Conservation (phyloP, 1,284 basidiomycete genomes). For the Tilletia horrida region DNA sequence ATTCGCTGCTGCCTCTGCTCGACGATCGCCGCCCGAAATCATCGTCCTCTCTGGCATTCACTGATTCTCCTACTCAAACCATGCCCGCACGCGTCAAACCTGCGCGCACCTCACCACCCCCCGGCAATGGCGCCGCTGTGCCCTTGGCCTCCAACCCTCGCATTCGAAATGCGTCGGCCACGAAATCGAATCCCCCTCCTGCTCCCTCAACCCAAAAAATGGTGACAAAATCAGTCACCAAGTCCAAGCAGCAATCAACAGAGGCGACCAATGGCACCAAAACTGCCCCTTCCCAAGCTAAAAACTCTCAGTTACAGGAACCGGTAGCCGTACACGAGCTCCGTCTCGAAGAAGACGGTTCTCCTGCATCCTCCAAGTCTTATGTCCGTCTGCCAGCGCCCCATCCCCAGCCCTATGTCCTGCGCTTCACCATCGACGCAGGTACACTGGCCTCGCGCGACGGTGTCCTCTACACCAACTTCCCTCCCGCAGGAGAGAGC, state of each 20-base stretch:
- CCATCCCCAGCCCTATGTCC: constrained; percentile 36
- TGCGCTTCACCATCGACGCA: constrained; percentile 44
- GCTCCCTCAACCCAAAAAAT: background rate
- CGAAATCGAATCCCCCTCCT: background rate
- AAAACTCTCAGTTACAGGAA: background rate
- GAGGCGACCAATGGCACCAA: background rate
- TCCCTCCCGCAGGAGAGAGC: constrained; percentile 59
- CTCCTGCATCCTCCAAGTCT: constrained; percentile 34
- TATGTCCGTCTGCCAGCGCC: constrained; percentile 47
- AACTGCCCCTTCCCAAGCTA: background rate
- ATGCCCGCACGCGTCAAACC: constrained; percentile 15
- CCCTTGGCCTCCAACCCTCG: no score
- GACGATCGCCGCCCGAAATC: background rate
- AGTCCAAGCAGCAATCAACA: background rate
- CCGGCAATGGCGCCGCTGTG: background rate
- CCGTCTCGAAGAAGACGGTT: constrained; percentile 43
- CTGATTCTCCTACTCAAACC: background rate
- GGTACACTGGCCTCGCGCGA: constrained; percentile 37
- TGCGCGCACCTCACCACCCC: background rate
- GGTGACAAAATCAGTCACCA: no score
- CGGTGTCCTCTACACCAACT: constrained; percentile 42
- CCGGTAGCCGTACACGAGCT: constrained; percentile 34
- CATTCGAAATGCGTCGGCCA: background rate
- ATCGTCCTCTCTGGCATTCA: background rate
- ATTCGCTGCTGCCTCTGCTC: background rate